phyloP scores from a whole-genome alignment of 768 basidiomycete genomes.

The Hygrocybe punicea region DNA sequence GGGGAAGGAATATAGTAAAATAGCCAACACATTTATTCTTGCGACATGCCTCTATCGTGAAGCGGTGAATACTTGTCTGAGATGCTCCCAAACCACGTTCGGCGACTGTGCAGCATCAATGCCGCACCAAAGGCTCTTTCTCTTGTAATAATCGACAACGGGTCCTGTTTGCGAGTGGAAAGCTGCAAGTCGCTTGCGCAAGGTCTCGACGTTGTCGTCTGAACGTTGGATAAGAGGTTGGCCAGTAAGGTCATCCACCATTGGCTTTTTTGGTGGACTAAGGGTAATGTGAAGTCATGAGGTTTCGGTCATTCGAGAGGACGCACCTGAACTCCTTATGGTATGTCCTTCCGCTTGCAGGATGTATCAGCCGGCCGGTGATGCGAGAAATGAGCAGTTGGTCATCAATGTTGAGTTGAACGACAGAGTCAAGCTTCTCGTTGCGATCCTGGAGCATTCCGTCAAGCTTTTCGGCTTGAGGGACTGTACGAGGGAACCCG shows the following conservation, averaged over 20 bases:
- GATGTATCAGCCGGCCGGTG: conserved; percentile 93
- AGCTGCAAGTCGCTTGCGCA: conserved; percentile 81
- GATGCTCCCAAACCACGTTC: conserved; percentile 83
- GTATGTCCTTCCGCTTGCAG: conserved; percentile 84
- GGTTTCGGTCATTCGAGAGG: neutral
- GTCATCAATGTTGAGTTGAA: conserved; percentile 91
- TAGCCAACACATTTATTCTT: neutral
- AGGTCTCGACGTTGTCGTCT: conserved; percentile 95
- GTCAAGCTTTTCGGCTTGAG: conserved; percentile 95
- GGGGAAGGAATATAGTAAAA: neutral
- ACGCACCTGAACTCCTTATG: conserved; percentile 93
- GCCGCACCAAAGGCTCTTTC: conserved; percentile 82
- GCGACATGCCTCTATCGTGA: neutral
- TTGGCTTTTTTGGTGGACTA: conserved; percentile 96
- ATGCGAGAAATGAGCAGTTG: conserved; percentile 95
- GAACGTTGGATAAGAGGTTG: conserved; percentile 96
- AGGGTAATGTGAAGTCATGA: conserved; percentile 3
- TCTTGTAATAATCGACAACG: conserved; percentile 94
- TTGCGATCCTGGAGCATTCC: conserved; percentile 78
- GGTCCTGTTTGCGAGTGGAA: conserved; percentile 95
- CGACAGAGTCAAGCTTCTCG: conserved; percentile 88
- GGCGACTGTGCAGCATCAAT: conserved; percentile 95
- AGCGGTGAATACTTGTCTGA: conserved; percentile 60
- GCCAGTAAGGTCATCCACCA: conserved; percentile 90
- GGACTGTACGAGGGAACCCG: conserved; percentile 98